These are phyloP conservation scores for Fulvia fulva DNA, from an alignment of 2,329 filamentous ascomycete species.

Conservation along the genomic window DNA sequence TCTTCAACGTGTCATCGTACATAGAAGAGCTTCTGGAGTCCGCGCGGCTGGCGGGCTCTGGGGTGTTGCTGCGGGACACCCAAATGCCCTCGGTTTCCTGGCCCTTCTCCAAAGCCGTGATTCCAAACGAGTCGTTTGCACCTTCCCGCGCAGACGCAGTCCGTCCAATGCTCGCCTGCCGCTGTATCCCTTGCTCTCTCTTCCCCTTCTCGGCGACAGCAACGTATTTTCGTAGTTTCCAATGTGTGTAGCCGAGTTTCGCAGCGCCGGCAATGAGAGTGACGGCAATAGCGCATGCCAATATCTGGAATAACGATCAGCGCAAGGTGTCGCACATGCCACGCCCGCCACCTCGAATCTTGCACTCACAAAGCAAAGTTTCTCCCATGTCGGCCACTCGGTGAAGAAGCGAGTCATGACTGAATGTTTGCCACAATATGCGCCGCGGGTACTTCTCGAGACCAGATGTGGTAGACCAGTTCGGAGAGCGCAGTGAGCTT, in stretches of 20 bases:
- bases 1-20: background rate
- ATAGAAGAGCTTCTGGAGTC: conserved; percentile 17
- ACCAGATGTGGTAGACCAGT: background rate
- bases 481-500: background rate
- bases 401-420: conserved; percentile 39
- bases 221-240: conserved; percentile 41
- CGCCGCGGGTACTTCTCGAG: background rate
- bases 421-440: background rate
- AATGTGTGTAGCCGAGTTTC: conserved; percentile 55
- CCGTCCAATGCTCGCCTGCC: conserved; percentile 30
- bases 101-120: conserved; percentile 78
- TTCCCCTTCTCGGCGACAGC: conserved; percentile 30
- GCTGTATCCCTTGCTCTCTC: conserved; percentile 31
- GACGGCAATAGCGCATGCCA: conserved; percentile 64
- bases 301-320: conserved; percentile 51
- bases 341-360: conserved; percentile 9
- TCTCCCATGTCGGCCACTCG: conserved; percentile 76
- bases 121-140: conserved; percentile 75
- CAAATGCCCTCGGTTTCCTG: conserved; percentile 78
- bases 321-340: conserved; percentile 24
- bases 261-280: conserved; percentile 65
- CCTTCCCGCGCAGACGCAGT: conserved; percentile 36
- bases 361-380: conserved; percentile 76
- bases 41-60: conserved; percentile 27
- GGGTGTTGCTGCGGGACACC: conserved; percentile 45